These are phyloP conservation scores for Salix exigua DNA, from an alignment of 345 rosid genomes.

Conservation along the genomic window DNA sequence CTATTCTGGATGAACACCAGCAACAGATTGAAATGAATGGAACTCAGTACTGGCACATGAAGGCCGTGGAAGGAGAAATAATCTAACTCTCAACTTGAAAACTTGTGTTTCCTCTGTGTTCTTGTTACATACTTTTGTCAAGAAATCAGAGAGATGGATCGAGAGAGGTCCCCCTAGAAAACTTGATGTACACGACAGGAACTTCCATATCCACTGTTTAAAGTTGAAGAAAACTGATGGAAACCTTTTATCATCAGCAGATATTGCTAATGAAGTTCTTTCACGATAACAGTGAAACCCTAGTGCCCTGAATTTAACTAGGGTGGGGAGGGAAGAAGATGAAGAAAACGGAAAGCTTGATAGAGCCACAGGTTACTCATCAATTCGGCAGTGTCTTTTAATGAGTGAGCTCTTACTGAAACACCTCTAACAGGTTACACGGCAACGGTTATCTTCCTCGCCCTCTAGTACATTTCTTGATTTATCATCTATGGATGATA, in stretches of 20 bases:
- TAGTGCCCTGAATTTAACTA: background rate
- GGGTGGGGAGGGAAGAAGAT: background rate
- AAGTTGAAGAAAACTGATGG: background rate
- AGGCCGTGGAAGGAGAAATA: background rate
- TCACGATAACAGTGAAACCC: conserved; percentile 1
- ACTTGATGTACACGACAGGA: background rate
- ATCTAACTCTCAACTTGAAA: background rate
- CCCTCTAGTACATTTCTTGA: background rate
- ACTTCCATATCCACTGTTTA: background rate
- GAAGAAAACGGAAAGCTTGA: background rate
- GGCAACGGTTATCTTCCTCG: background rate
- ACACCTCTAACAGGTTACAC: background rate
- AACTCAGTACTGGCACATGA: background rate
- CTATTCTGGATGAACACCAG: background rate
- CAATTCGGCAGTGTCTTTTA: background rate
- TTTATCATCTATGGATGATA: background rate
- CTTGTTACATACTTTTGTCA: background rate
- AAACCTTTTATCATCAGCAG: background rate
- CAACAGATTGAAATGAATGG: background rate
- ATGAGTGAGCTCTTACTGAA: background rate
- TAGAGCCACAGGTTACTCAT: background rate
- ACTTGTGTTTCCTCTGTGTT: background rate
- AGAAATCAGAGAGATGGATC: background rate
- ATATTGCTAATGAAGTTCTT: background rate
- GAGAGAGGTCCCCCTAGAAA: conserved; percentile 4